Evolutionary conservation across 257 asterid genomes (phyloP).

Genomic region (Solanum paucissectum): DNA sequence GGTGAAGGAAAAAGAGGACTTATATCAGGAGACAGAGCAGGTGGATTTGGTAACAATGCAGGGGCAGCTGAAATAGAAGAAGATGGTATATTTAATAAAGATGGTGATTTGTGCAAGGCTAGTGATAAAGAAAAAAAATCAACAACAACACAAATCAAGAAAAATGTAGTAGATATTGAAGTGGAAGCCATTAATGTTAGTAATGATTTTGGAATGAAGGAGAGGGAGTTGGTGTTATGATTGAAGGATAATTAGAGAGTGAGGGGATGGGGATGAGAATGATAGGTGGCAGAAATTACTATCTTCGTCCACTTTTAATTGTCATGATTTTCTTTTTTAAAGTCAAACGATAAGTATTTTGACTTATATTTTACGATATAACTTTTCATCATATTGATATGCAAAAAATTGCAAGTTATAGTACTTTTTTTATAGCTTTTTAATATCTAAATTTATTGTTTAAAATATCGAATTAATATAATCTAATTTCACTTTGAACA

Average conservation of each 20-base stretch:
- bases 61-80: constrained; percentile 89
- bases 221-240: neutral
- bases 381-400: accelerated
- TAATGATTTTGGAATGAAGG: neutral
- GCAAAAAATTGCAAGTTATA: no score
- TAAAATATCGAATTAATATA: no score
- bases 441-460: no score
- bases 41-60: constrained; percentile 47
- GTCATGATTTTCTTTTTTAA: accelerated
- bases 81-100: constrained; percentile 22
- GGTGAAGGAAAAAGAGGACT: constrained; percentile 73
- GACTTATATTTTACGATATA: no score
- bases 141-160: constrained; percentile 8
- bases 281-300: constrained; percentile 3
- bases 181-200: constrained; percentile 32
- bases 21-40: constrained; percentile 66
- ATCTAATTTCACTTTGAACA: no score
- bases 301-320: no score
- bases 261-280: constrained; percentile 8
- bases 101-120: neutral
- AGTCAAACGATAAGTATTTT: no score
- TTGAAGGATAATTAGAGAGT: neutral
- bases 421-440: no score
- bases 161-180: neutral
- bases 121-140: neutral